phyloP scores from a whole-genome alignment of 306 rosid genomes.

The Medicago arabica region DNA sequence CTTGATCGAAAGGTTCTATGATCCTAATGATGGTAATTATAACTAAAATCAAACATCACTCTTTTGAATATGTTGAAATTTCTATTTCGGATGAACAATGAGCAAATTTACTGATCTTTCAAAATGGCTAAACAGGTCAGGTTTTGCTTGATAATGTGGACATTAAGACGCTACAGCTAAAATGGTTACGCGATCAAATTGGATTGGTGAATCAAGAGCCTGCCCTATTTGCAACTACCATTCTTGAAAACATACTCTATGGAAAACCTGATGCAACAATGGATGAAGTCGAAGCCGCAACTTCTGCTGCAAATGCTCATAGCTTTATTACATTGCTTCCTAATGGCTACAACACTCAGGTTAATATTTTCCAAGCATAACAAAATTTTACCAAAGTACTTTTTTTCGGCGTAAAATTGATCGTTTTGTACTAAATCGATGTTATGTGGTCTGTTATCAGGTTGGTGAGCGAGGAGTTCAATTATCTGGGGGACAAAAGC shows the following conservation, averaged over 20 bases:
- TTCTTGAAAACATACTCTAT: slow-evolving; percentile 89
- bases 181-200: slow-evolving; percentile 94
- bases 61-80: not conserved
- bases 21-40: slow-evolving; percentile 82
- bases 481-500: slow-evolving; percentile 96
- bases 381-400: not conserved
- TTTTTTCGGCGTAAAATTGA: not conserved
- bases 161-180: slow-evolving; percentile 79
- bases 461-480: slow-evolving; percentile 98
- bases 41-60: slow-evolving; percentile 1
- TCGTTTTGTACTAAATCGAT: slow-evolving; percentile 16
- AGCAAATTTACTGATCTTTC: slow-evolving; percentile 24
- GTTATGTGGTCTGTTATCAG: slow-evolving; percentile 45
- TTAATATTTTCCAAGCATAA: slow-evolving; percentile 30
- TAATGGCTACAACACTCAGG: slow-evolving; percentile 91
- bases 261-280: slow-evolving; percentile 89
- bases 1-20: slow-evolving; percentile 93
- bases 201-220: slow-evolving; percentile 99
- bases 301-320: slow-evolving; percentile 97
- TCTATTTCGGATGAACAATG: not conserved
- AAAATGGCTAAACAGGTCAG: slow-evolving; percentile 66
- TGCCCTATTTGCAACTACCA: slow-evolving; percentile 95
- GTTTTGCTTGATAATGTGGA: slow-evolving; percentile 84
- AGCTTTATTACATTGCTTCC: slow-evolving; percentile 92
- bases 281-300: slow-evolving; percentile 89